Percentiles rank a stretch among this genome's conserved stretches.
Evolutionary conservation across 1,139 yeast genomes (phyloP).

Genomic region (Ogataea hybrid): DNA sequence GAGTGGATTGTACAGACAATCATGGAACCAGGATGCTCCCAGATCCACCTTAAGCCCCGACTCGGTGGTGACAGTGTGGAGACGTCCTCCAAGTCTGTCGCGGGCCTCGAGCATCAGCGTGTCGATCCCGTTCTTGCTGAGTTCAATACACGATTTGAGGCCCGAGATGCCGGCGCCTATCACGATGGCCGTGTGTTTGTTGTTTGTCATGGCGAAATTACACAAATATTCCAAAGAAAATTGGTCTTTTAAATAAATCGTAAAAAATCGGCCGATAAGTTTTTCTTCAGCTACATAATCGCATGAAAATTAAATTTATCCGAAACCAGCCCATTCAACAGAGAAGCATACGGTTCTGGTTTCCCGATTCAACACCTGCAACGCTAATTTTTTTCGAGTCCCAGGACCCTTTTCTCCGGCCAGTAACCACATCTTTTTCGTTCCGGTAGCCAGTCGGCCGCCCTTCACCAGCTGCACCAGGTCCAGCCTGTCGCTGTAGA

Average conservation of each 20-base stretch:
- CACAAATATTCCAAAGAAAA: neutral
- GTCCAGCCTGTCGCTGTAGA: conserved; percentile 49
- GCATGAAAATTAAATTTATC: conserved; percentile 33
- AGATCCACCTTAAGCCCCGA: conserved; percentile 47
- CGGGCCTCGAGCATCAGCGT: conserved; percentile 57
- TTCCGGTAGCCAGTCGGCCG: conserved; percentile 90
- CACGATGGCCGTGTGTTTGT: conserved; percentile 38
- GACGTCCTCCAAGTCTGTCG: conserved; percentile 57
- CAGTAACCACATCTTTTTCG: conserved; percentile 80
- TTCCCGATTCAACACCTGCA: conserved; percentile 5
- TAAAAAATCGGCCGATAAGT: conserved; percentile 6
- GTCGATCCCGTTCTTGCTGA: conserved; percentile 44
- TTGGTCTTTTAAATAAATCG: neutral
- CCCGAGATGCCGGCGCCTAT: conserved; percentile 87
- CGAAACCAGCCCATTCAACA: conserved; percentile 83
- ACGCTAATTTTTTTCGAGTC: conserved; percentile 5
- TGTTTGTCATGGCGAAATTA: neutral
- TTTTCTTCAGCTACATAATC: neutral
- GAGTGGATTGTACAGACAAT: conserved; percentile 62
- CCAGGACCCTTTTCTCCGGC: conserved; percentile 18
- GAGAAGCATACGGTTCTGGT: conserved; percentile 46
- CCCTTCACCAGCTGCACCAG: conserved; percentile 66
- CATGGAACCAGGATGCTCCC: conserved; percentile 93
- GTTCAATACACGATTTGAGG: conserved; percentile 65
- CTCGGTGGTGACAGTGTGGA: conserved; percentile 35